Percentiles rank a stretch among this genome's conserved stretches.
phyloP scores from a whole-genome alignment of 2,329 filamentous ascomycete species.

The Fusarium subglutinans region DNA sequence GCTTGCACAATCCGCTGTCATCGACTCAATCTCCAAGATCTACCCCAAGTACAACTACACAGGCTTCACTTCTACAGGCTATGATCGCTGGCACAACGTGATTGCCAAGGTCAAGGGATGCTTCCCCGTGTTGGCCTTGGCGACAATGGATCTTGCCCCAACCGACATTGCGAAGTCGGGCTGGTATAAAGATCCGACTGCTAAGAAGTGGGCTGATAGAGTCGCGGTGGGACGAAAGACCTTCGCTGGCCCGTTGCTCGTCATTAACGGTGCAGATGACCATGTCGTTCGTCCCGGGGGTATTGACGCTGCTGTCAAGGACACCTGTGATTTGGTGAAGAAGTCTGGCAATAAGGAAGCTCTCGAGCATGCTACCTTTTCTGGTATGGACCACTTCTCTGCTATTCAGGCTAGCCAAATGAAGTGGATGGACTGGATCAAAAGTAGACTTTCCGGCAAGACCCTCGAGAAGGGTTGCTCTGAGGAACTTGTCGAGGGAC shows the following conservation, averaged over 20 bases:
- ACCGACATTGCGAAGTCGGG: neutral
- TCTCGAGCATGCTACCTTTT: neutral
- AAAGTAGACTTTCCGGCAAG: conserved; percentile 15
- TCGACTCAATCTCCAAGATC: conserved; percentile 21
- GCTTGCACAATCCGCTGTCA: neutral
- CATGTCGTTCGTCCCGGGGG: conserved; percentile 13
- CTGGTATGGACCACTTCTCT: conserved; percentile 25
- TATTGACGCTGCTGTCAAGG: neutral
- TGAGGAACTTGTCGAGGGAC: neutral
- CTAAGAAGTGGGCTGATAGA: conserved; percentile 1
- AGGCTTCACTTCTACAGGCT: conserved; percentile 7
- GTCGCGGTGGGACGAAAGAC: neutral
- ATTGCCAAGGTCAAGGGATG: conserved; percentile 14
- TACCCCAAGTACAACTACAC: conserved; percentile 24
- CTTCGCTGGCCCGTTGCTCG: neutral
- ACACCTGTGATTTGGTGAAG: neutral
- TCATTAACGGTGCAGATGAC: neutral
- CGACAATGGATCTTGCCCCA: neutral
- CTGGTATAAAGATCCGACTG: neutral
- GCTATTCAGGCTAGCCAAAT: conserved; percentile 23
- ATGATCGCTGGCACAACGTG: conserved; percentile 27
- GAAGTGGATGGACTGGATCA: conserved; percentile 26
- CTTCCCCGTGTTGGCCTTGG: conserved; percentile 9
- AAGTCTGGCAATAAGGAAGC: neutral
- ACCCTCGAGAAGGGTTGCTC: neutral